A percentile compares a stretch with the other conserved stretches of the same genome.
Evolutionary conservation across 495 filamentous ascomycete genomes (phyloP).

Genomic region (Annulohypoxylon stygium): DNA sequence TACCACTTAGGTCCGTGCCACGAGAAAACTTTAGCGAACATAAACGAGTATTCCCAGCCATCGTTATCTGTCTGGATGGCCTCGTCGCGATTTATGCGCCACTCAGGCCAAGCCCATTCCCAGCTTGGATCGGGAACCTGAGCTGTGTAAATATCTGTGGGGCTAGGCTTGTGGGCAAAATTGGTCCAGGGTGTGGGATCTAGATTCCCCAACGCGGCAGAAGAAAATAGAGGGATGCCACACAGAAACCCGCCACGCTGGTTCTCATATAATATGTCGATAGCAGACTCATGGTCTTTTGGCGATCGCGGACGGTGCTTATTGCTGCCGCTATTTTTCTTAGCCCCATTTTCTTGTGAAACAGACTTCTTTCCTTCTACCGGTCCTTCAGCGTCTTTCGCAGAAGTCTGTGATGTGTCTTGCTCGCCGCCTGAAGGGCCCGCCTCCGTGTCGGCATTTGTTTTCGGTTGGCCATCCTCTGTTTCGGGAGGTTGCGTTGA

Average conservation of each 20-base stretch:
- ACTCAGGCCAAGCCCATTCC: conserved; percentile 95
- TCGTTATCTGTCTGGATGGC: conserved; percentile 82
- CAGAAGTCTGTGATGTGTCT: conserved; percentile 23
- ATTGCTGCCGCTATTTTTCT: conserved; percentile 3
- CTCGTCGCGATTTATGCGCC: conserved; percentile 93
- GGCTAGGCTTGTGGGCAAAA: conserved; percentile 73
- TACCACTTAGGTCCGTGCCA: conserved; percentile 97
- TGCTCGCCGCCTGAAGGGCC: conserved; percentile 33
- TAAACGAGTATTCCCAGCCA: conserved; percentile 95
- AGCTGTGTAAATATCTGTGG: conserved; percentile 89
- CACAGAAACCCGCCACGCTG: conserved; percentile 87
- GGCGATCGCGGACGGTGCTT: conserved; percentile 18
- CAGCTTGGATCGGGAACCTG: conserved; percentile 96
- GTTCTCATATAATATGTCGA: conserved; percentile 97
- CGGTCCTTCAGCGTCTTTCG: conserved; percentile 11
- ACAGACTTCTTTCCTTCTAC: conserved; percentile 16
- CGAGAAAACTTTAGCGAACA: conserved; percentile 77
- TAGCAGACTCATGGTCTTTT: conserved; percentile 64
- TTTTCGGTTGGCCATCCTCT: conserved; percentile 24
- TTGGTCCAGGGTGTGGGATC: conserved; percentile 92
- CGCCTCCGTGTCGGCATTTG: conserved; percentile 22
- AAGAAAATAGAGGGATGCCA: conserved; percentile 89
- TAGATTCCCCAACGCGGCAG: conserved; percentile 84
- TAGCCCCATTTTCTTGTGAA: conserved; percentile 17
- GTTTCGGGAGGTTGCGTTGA: conserved; percentile 35